Base-by-base conservation (phyloP, 2,329 filamentous ascomycete genomes). In the Penicillium brasilianum region DNA sequence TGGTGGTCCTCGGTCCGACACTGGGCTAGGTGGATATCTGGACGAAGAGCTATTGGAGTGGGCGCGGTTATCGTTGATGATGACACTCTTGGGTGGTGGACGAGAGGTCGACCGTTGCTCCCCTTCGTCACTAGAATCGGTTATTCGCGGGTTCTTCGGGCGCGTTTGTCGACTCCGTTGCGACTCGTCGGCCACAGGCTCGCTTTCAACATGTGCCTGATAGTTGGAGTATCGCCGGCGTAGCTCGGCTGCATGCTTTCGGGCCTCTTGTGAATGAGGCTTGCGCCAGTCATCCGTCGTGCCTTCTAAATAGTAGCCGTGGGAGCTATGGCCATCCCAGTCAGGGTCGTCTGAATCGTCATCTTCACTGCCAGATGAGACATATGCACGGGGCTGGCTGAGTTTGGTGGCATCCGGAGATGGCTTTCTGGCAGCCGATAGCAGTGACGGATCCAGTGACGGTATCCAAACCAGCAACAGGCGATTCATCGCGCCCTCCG, bases 171-270 rank as follows among this genome's bases (percentile, higher is more conserved):
- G 50, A 30, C 39, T 48, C 59, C 43, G 37, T 59, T 63, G 60
- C 22, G 60, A 55, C 13, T 62, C 66, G 52, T 62, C 70, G 57
- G 62, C 64, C 59, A 63, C 76, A 7, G 69, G 59, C 30, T 78
- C 76, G 46, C 71, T 78, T 57, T 75, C 74, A 13, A 77, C 74
- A 18, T 67, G 71, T n/a, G 77, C 72, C 60, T 78, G 76, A 55
- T 74, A 76, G 16, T 60, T 63, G 7, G 72, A 72, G 57, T 76
- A 78, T 52, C 69, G 55, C 25, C 71, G 72, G n/a, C 74, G 71
- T 54, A 71, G 54, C 25, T 69, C 63, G 22, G 71, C 63, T 25
- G 73, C 73, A 36, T 72, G 71, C n/a, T 69, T 64, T 37, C 72
- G 69, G n/a, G 76, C 76, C 60, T 73, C 69, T 39, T 75, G 74